Percentiles rank a stretch among this genome's conserved stretches.
phyloP scores from a whole-genome alignment of 768 basidiomycete genomes.

The Albatrellus ellisii region DNA sequence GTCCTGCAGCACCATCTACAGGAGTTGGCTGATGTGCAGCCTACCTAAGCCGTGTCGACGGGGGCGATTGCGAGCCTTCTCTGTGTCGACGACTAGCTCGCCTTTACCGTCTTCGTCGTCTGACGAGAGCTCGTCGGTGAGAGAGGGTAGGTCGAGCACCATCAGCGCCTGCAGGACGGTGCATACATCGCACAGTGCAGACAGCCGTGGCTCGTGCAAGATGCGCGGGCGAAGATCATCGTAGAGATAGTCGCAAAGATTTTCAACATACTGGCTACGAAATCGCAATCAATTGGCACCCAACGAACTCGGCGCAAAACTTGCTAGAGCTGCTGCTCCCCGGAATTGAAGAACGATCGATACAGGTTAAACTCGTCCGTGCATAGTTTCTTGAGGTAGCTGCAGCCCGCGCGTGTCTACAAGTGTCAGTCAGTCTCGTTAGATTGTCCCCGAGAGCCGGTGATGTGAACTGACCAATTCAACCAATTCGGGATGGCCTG shows the following conservation, averaged over 20 bases:
- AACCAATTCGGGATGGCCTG: constrained; percentile 68
- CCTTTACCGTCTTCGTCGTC: constrained; percentile 24
- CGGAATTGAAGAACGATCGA: constrained; percentile 76
- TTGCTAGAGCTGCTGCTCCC: constrained; percentile 62
- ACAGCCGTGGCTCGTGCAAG: constrained; percentile 81
- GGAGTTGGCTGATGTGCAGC: constrained; percentile 68
- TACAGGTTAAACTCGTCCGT: constrained; percentile 83
- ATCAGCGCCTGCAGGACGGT: constrained; percentile 93
- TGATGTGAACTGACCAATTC: constrained; percentile 47
- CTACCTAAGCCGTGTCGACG: constrained; percentile 36
- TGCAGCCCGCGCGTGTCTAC: constrained; percentile 84
- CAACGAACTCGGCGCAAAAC: constrained; percentile 17
- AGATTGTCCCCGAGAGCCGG: constrained; percentile 1
- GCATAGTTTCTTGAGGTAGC: constrained; percentile 85
- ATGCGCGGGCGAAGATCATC: constrained; percentile 94
- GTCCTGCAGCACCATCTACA: constrained; percentile 89
- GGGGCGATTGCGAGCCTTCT: constrained; percentile 19
- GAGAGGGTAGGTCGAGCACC: constrained; percentile 66
- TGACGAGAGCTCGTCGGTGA: constrained; percentile 22
- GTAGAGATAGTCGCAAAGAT: constrained; percentile 85
- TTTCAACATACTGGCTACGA: constrained; percentile 81
- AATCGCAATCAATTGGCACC: not conserved
- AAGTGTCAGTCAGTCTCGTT: not conserved
- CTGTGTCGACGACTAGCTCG: constrained; percentile 12
- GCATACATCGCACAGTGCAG: constrained; percentile 87